phyloP scores from a whole-genome alignment of 108 stramenopile genomes.

The Skeletonema marinoi region DNA sequence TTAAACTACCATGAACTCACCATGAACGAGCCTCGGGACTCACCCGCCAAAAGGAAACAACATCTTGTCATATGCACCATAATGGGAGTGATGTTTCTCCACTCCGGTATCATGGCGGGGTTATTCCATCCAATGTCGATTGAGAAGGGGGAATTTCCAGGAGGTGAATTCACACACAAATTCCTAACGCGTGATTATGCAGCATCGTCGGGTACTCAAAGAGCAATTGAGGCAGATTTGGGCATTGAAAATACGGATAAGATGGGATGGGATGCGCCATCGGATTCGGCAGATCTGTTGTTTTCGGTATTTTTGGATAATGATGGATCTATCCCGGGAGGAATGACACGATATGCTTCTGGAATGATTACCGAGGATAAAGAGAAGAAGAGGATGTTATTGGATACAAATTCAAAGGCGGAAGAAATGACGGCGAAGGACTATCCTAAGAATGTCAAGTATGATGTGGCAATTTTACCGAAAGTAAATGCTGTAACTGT shows the following conservation, averaged over 20 bases:
- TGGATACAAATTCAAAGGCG: conserved; percentile 40
- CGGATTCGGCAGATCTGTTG: conserved; percentile 49
- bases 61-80: conserved; percentile 56
- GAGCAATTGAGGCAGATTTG: conserved; percentile 41
- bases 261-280: conserved; percentile 9
- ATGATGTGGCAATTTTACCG: conserved; percentile 54
- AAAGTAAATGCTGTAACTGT: conserved; percentile 58
- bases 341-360: conserved; percentile 56
- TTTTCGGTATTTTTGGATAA: conserved; percentile 74
- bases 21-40: conserved; percentile 53
- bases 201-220: conserved; percentile 40
- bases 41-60: conserved; percentile 59
- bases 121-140: conserved; percentile 42
- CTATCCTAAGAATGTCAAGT: conserved; percentile 24
- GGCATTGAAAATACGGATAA: conserved; percentile 5
- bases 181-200: conserved; percentile 69
- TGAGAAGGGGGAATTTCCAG: conserved; percentile 56
- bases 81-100: conserved; percentile 45
- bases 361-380: conserved; percentile 50
- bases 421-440: not conserved
- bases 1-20: conserved; percentile 85
- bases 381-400: conserved; percentile 29
- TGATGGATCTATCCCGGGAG: conserved; percentile 47
- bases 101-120: conserved; percentile 58
- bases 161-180: conserved; percentile 73